phyloP scores from a whole-genome alignment of 1,139 yeast genomes.

The Debaryomyces sp. region DNA sequence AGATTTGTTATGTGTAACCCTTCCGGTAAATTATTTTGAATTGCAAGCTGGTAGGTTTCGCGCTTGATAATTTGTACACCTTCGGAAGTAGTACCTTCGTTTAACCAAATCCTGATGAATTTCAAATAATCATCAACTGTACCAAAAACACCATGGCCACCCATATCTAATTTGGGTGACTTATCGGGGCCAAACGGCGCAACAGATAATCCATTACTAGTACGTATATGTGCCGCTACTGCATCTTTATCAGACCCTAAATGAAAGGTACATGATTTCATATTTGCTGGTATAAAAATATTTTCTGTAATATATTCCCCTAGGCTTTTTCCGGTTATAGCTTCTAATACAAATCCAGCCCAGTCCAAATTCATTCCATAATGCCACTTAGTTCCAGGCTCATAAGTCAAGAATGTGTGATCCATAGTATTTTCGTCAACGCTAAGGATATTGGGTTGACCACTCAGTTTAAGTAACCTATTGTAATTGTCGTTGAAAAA shows the following conservation, averaged over 20 bases:
- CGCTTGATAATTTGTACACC: slow-evolving; percentile 26
- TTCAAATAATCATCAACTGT: slow-evolving; percentile 34
- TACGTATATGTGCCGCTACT: slow-evolving; percentile 14
- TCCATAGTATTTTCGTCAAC: slow-evolving; percentile 8
- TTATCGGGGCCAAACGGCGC: slow-evolving; percentile 15
- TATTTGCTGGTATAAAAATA: slow-evolving; percentile 18
- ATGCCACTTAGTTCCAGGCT: slow-evolving; percentile 22
- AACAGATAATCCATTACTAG: slow-evolving; percentile 5
- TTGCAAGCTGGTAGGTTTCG: slow-evolving; percentile 26
- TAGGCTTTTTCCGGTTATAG: slow-evolving; percentile 18
- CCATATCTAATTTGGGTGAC: slow-evolving; percentile 29
- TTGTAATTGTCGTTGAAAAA: slow-evolving; percentile 16
- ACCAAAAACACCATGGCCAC: slow-evolving; percentile 39
- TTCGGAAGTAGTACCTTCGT: slow-evolving; percentile 33
- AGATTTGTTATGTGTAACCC: slow-evolving; percentile 13
- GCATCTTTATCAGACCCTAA: slow-evolving; percentile 14
- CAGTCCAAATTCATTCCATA: slow-evolving; percentile 22
- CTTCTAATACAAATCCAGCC: slow-evolving; percentile 21
- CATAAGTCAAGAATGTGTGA: slow-evolving; percentile 17
- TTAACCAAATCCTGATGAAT: slow-evolving; percentile 32
- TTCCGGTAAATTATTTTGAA: slow-evolving; percentile 21
- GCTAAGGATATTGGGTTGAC: slow-evolving; percentile 9
- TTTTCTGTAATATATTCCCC: slow-evolving; percentile 18
- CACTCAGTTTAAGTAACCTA: slow-evolving; percentile 8
- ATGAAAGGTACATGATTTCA: slow-evolving; percentile 15